Percentiles rank a stretch among this genome's conserved stretches.
Evolutionary conservation across 2,329 filamentous ascomycete genomes (phyloP).

Genomic region (Aspergillus ibericus): DNA sequence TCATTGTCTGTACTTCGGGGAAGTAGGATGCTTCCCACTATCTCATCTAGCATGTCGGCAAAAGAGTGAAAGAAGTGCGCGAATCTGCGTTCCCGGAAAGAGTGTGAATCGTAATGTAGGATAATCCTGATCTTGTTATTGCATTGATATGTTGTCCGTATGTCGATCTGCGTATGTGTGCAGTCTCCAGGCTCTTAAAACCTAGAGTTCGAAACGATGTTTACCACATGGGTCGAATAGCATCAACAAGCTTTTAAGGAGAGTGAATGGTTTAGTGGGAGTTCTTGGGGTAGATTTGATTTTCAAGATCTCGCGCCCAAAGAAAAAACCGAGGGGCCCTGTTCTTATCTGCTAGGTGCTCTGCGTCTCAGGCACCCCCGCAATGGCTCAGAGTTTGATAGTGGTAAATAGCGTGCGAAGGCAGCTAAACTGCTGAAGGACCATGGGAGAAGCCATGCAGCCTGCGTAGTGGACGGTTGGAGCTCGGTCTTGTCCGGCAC

Average conservation of each 20-base stretch:
- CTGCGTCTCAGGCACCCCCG: background rate
- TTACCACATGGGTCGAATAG: conserved; percentile 6
- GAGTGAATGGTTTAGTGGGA: background rate
- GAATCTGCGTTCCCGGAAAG: conserved; percentile 9
- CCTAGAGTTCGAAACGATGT: conserved; percentile 8
- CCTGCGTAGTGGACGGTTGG: background rate
- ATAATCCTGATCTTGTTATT: background rate
- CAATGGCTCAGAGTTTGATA: conserved; percentile 16
- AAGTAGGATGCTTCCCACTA: conserved; percentile 16
- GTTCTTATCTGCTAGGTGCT: conserved; percentile 1
- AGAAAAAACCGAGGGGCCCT: background rate
- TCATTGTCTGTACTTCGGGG: conserved; percentile 21
- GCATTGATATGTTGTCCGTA: background rate
- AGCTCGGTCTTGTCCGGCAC: conserved; percentile 2
- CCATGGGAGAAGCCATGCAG: background rate
- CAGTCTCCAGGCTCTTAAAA: conserved; percentile 5
- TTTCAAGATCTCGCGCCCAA: background rate
- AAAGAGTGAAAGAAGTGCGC: conserved; percentile 10
- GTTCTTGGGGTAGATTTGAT: background rate
- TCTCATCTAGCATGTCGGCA: conserved; percentile 16
- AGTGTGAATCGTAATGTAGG: conserved; percentile 12
- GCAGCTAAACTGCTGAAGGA: background rate
- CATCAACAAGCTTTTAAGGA: background rate
- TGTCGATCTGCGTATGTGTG: background rate
- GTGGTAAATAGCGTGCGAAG: conserved; percentile 13